phyloP scores from a whole-genome alignment of 1,284 basidiomycete genomes.

The Heterobasidion annosum region DNA sequence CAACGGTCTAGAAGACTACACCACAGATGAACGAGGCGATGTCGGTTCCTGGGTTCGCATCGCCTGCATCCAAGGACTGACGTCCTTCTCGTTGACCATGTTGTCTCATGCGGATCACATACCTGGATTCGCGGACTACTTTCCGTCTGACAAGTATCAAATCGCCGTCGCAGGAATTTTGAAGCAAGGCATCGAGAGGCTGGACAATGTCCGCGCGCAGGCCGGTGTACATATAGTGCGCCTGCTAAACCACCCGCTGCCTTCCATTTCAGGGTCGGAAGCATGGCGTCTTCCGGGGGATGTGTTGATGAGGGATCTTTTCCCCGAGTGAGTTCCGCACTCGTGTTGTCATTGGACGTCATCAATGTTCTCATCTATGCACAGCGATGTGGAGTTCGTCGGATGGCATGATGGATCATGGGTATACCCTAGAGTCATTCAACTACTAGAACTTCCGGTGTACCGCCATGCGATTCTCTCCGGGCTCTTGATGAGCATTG shows the following conservation, averaged over 20 bases:
- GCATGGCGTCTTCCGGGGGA: slow-evolving; percentile 43
- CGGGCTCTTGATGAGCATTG: slow-evolving; percentile 71
- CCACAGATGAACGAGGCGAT: slow-evolving; percentile 91
- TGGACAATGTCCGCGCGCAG: slow-evolving; percentile 82
- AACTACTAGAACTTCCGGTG: slow-evolving; percentile 50
- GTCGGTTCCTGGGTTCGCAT: slow-evolving; percentile 95
- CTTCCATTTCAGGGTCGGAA: slow-evolving; percentile 27
- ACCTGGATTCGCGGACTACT: slow-evolving; percentile 39
- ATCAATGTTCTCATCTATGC: neutral
- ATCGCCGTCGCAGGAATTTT: slow-evolving; percentile 59
- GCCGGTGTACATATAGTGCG: slow-evolving; percentile 58
- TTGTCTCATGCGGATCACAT: slow-evolving; percentile 32
- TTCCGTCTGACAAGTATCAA: slow-evolving; percentile 53
- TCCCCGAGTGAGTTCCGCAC: slow-evolving; percentile 36
- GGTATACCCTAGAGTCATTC: slow-evolving; percentile 66
- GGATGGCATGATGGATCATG: slow-evolving; percentile 64
- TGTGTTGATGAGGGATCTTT: slow-evolving; percentile 39
- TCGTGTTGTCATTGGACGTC: neutral
- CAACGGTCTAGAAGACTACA: slow-evolving; percentile 79
- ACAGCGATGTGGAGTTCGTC: slow-evolving; percentile 2
- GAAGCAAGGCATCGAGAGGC: slow-evolving; percentile 86
- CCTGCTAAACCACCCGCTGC: slow-evolving; percentile 38
- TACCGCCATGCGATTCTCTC: slow-evolving; percentile 60
- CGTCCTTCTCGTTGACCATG: slow-evolving; percentile 36
- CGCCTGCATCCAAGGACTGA: slow-evolving; percentile 59